Conservation (phyloP, 768 basidiomycete species). For the Serendipita sp. region DNA sequence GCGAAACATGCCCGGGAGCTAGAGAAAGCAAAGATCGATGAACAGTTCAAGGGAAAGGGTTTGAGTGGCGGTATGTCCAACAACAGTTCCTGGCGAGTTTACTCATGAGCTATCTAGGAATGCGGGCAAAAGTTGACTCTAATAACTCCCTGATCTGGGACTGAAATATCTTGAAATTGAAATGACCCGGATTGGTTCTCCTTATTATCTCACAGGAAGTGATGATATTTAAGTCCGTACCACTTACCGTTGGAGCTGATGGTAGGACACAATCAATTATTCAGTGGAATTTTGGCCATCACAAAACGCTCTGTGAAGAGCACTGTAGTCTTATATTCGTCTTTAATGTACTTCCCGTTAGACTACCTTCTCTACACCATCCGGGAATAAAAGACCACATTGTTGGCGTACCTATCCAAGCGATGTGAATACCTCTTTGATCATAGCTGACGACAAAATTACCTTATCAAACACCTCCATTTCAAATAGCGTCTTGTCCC, state of each 20-base stretch:
- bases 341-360: background rate
- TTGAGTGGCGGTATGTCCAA: background rate
- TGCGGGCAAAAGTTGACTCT: background rate
- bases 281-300: background rate
- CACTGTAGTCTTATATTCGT: background rate
- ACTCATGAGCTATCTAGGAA: no score
- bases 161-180: constrained; percentile 28
- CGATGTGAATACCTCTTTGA: background rate
- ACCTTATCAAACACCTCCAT: constrained; percentile 84
- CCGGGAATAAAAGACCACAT: constrained; percentile 46
- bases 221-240: no score
- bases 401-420: constrained; percentile 39
- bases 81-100: no score
- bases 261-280: background rate
- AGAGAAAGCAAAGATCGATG: constrained; percentile 37
- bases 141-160: background rate
- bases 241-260: no score
- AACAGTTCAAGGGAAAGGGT: constrained; percentile 7
- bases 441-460: constrained; percentile 9
- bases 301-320: background rate
- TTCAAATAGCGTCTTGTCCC: constrained; percentile 61
- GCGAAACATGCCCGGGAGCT: constrained; percentile 44
- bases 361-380: constrained; percentile 42
- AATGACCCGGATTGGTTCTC: no score
- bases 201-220: no score